Evolutionary conservation across 2,329 filamentous ascomycete genomes (phyloP), one percentile per base, ranked within the genome.

Genomic region (Ophiosphaerella korrae): DNA sequence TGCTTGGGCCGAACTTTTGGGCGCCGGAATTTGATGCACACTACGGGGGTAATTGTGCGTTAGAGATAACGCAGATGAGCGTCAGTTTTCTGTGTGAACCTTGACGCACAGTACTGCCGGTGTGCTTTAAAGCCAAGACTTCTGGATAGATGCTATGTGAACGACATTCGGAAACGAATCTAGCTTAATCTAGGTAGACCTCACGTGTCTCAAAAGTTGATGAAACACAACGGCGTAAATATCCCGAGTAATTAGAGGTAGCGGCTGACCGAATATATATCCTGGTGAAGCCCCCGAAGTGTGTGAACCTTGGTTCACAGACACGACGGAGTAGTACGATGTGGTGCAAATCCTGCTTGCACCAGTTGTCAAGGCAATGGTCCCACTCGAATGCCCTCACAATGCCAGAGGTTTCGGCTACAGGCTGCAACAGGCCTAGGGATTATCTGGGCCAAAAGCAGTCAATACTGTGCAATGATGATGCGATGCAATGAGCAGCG

Each of bases 141-240:
- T 7, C 21, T 5, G 37, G 24, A 40, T n/a, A 33, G 16, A 8
- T 14, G 33, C 36, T 50, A 45, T 51, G 47, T 44, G 50, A 43
- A 51, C 32, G 29, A 41, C 34, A 45, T 48, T 42, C 35, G 33
- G 42, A 39, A 29, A 32, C 38, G 36, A 49, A 45, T 37, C 48
- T 47, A 52, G 51, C 55, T 58, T 45, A 50, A 57, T 55, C 38
- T 50, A 53, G 55, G 34, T 36, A 42, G 24, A 48, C 12, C 49
- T 45, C 53, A 53, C 40, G 56, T 56, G 58, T 50, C 41, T 46
- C 42, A 40, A 21, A 34, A 37, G 51, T 56, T 56, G 34, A 47
- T 42, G 41, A 46, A 38, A 26, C n/a, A 45, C 50, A 31, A 50
- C 40, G 40, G 50, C 39, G 40, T 44, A 48, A 42, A 40, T 43